phyloP scores from a whole-genome alignment of 441 rosid species.

The Pelargonium citronellum region DNA sequence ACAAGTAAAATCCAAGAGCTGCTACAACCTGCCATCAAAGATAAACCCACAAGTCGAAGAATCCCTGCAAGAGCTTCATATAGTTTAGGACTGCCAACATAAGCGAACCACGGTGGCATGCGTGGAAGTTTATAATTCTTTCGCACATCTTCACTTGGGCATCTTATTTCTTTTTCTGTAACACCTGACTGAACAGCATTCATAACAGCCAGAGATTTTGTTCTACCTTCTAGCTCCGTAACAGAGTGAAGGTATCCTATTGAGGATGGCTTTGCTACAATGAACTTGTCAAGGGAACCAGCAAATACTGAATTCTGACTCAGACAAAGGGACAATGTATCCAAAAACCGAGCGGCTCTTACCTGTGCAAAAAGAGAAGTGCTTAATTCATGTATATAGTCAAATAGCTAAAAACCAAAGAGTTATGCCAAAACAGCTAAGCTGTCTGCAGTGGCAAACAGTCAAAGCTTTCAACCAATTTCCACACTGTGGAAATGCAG shows the following conservation, averaged over 20 bases:
- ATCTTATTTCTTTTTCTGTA: constrained; percentile 25
- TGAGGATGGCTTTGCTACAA: constrained; percentile 52
- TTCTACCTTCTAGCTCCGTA: constrained; percentile 59
- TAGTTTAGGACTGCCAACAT: constrained; percentile 66
- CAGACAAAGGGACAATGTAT: constrained; percentile 65
- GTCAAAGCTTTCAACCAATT: too few species aligned
- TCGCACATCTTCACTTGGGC: constrained; percentile 28
- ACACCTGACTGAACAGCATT: constrained; percentile 31
- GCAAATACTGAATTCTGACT: constrained; percentile 61
- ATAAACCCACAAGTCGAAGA: constrained; percentile 87
- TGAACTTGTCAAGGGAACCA: constrained; percentile 72
- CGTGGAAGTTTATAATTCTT: constrained; percentile 52
- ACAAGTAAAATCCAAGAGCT: constrained; percentile 27
- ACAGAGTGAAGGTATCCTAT: constrained; percentile 69
- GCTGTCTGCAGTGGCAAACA: too few species aligned
- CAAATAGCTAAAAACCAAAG: neutral
- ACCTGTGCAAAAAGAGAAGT: constrained; percentile 36
- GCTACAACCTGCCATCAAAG: constrained; percentile 75
- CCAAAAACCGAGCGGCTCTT: constrained; percentile 77
- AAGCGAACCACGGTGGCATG: constrained; percentile 82
- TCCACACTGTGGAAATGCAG: too few species aligned
- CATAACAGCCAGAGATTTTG: constrained; percentile 28
- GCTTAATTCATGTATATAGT: neutral
- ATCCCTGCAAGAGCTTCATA: constrained; percentile 70
- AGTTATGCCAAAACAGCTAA: too few species aligned